Percentiles rank a stretch among this genome's conserved stretches.
These are phyloP conservation scores for Stipa capillata DNA, from an alignment of 176 grass and related monocot species.

Conservation along the genomic window DNA sequence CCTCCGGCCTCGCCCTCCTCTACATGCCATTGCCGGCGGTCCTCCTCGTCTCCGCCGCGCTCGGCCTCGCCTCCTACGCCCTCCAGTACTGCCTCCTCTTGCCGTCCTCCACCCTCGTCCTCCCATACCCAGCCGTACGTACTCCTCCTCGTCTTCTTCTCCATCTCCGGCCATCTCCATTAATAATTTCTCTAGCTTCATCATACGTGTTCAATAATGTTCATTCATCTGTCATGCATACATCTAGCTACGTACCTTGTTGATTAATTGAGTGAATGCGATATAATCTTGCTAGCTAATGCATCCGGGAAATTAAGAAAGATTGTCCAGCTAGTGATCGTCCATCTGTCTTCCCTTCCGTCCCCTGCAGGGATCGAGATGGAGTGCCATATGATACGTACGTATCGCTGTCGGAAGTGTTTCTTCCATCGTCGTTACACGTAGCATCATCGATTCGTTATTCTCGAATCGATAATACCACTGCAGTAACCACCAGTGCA, in stretches of 20 bases:
- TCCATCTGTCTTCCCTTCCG: too few relatives aligned
- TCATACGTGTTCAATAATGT: too few relatives aligned
- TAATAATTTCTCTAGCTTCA: too few relatives aligned
- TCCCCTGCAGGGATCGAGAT: too few relatives aligned
- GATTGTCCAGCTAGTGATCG: too few relatives aligned
- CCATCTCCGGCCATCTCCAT: too few relatives aligned
- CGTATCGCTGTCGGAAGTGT: neutral
- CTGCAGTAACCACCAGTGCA: neutral
- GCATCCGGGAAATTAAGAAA: too few relatives aligned
- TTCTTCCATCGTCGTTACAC: neutral
- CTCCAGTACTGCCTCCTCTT: constrained; percentile 62
- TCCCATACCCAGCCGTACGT: constrained; percentile 63
- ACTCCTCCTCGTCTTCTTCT: neutral
- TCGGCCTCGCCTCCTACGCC: constrained; percentile 62
- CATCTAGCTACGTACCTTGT: too few relatives aligned
- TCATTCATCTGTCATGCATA: neutral
- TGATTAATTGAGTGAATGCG: too few relatives aligned
- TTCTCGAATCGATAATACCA: neutral
- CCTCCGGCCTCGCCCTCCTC: constrained; percentile 66
- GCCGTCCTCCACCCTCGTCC: constrained; percentile 2
- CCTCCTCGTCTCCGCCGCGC: constrained; percentile 46
- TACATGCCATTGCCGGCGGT: constrained; percentile 60
- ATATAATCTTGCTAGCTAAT: too few relatives aligned
- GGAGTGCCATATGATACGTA: neutral
- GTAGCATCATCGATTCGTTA: neutral